phyloP scores from a whole-genome alignment of 176 grass and related monocot genomes.

The Melocanna baccifera region DNA sequence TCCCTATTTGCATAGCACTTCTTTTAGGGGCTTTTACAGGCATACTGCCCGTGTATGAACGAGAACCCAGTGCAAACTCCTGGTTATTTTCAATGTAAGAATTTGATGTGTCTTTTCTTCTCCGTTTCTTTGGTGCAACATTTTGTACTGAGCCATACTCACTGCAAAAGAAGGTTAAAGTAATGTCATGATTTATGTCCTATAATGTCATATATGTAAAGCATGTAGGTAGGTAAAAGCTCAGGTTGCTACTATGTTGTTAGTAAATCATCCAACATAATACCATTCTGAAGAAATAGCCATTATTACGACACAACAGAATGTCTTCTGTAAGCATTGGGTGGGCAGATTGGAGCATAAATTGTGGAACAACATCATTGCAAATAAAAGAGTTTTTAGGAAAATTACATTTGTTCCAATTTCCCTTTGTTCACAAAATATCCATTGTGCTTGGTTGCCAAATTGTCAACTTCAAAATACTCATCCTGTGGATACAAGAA shows the following conservation, averaged over 20 bases:
- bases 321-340: neutral
- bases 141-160: constrained; percentile 45
- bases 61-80: neutral
- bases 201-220: constrained; percentile 4
- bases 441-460: constrained; percentile 73
- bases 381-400: constrained; percentile 21
- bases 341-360: neutral
- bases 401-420: constrained; percentile 69
- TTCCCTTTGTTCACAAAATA: constrained; percentile 91
- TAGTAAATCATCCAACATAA: constrained; percentile 7
- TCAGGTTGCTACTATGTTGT: neutral
- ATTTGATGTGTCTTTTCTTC: constrained; percentile 57
- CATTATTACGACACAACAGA: neutral
- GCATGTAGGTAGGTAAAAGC: neutral
- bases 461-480: constrained; percentile 87
- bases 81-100: constrained; percentile 36
- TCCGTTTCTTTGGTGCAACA: constrained; percentile 57
- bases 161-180: constrained; percentile 43
- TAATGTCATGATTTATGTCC: constrained; percentile 17
- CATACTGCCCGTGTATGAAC: neutral
- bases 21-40: constrained; percentile 39
- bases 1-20: constrained; percentile 13
- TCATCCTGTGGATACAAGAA: constrained; percentile 59
- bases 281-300: constrained; percentile 18
- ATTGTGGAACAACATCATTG: neutral